Percentiles rank a stretch among this genome's conserved stretches.
phyloP scores from a whole-genome alignment of 371 early-diverging fungal species.

The Mucor plumbeus region DNA sequence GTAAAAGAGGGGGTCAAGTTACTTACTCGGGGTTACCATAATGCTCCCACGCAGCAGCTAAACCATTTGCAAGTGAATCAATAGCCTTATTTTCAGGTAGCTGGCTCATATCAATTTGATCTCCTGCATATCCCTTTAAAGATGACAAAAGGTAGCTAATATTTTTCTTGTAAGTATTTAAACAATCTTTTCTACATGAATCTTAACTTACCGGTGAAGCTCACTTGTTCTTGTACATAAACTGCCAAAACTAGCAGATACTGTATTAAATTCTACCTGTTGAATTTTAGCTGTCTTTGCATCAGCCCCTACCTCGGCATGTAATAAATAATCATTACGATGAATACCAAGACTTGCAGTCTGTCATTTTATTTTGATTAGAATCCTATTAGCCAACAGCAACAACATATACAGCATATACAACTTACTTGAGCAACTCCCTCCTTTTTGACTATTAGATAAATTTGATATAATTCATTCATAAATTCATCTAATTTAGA shows the following conservation, averaged over 20 bases:
- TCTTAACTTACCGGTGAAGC: conserved; percentile 71
- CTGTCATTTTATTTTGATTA: conserved; percentile 33
- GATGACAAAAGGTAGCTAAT: conserved; percentile 63
- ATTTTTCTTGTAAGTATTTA: neutral
- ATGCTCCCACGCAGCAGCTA: conserved; percentile 83
- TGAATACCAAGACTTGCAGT: conserved; percentile 82
- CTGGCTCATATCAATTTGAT: conserved; percentile 50
- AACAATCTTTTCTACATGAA: neutral
- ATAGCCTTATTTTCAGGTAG: conserved; percentile 80
- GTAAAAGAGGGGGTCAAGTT: neutral
- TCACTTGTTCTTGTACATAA: conserved; percentile 80
- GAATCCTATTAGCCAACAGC: neutral
- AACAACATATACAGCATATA: neutral
- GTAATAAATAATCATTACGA: conserved; percentile 95
- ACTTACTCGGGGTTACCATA: conserved; percentile 75
- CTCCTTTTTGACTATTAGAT: conserved; percentile 63
- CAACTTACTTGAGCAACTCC: conserved; percentile 65
- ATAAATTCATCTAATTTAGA: conserved; percentile 87
- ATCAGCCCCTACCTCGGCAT: conserved; percentile 57
- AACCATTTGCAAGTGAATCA: conserved; percentile 72
- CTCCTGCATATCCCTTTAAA: conserved; percentile 57
- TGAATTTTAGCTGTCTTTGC: conserved; percentile 61
- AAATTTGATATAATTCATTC: conserved; percentile 77
- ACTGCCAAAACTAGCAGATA: conserved; percentile 89
- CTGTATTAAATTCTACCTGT: conserved; percentile 98